Evolutionary conservation across 345 rosid genomes (phyloP).

Genomic region (Sonneratia alba): DNA sequence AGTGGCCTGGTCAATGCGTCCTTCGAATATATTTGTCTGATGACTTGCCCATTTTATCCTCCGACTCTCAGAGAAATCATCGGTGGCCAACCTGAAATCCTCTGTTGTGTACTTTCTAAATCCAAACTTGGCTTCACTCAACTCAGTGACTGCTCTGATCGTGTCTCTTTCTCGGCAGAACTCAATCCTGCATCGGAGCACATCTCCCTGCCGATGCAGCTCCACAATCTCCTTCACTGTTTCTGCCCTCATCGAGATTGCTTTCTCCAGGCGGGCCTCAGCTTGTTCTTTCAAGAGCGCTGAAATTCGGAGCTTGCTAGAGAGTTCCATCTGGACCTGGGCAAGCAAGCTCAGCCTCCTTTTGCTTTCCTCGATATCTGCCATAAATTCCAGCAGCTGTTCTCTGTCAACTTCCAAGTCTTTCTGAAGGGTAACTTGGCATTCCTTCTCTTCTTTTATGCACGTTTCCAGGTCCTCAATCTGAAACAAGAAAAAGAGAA

Average conservation of each 20-base stretch:
- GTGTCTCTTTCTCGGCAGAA: slow-evolving; percentile 64
- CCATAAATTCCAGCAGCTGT: no score
- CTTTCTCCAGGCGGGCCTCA: slow-evolving; percentile 43
- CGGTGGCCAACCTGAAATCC: slow-evolving; percentile 58
- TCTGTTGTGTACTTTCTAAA: slow-evolving; percentile 44
- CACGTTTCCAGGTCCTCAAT: no score
- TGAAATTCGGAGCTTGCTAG: slow-evolving; percentile 36
- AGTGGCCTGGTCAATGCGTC: slow-evolving; percentile 38
- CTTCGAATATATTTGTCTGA: slow-evolving; percentile 55
- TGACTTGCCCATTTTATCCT: slow-evolving; percentile 58
- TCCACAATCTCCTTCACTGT: slow-evolving; percentile 54
- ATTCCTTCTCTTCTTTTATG: no score
- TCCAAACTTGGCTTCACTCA: slow-evolving; percentile 24
- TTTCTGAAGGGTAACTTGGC: no score
- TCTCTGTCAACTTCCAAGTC: no score
- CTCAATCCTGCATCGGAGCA: slow-evolving; percentile 54
- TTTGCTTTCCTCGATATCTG: slow-evolving; percentile 25
- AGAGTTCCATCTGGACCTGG: slow-evolving; percentile 44
- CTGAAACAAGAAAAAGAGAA: no score
- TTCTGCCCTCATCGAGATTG: slow-evolving; percentile 31
- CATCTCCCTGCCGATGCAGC: slow-evolving; percentile 51
- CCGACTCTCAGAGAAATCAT: slow-evolving; percentile 42
- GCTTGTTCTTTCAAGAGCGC: slow-evolving; percentile 28
- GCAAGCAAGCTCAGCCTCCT: slow-evolving; percentile 30
- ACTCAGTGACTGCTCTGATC: slow-evolving; percentile 25